Percentiles rank a stretch among this genome's conserved stretches.
These are phyloP conservation scores for Beauveria australis DNA, from an alignment of 2,329 filamentous ascomycete genomes.

Conservation along the genomic window DNA sequence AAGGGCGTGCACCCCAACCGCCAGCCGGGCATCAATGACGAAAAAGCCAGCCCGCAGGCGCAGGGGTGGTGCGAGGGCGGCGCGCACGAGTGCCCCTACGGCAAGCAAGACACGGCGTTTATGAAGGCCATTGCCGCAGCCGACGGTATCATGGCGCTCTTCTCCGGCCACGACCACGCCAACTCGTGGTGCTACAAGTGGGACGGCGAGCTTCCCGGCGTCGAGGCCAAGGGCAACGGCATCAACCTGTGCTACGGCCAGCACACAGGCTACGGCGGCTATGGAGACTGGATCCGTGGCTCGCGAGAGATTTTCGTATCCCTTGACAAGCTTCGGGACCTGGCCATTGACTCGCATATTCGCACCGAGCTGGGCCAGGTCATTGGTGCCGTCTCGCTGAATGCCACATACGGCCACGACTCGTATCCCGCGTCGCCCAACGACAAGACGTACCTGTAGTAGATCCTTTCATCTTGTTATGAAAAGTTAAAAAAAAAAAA, in stretches of 20 bases:
- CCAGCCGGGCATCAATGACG: constrained; percentile 39
- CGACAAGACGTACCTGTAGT: constrained; percentile 18
- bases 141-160: constrained; percentile 46
- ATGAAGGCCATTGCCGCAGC: constrained; percentile 52
- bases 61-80: constrained; percentile 37
- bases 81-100: constrained; percentile 29
- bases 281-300: constrained; percentile 50
- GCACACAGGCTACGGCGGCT: constrained; percentile 58
- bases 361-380: constrained; percentile 43
- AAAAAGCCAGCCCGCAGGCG: constrained; percentile 33
- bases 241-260: constrained; percentile 52
- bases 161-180: constrained; percentile 60
- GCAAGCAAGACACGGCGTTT: constrained; percentile 49
- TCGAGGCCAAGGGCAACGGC: constrained; percentile 32
- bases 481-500: neutral
- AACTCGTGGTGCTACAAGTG: constrained; percentile 50
- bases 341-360: constrained; percentile 46
- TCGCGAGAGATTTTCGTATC: constrained; percentile 26
- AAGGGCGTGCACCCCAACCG: constrained; percentile 26
- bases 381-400: constrained; percentile 41
- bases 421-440: constrained; percentile 33
- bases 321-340: constrained; percentile 30
- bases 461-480: neutral
- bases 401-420: constrained; percentile 47
- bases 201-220: constrained; percentile 29